Evolutionary conservation across 495 filamentous ascomycete species (phyloP).

Genomic region (Hypomontagnella monticulosa): DNA sequence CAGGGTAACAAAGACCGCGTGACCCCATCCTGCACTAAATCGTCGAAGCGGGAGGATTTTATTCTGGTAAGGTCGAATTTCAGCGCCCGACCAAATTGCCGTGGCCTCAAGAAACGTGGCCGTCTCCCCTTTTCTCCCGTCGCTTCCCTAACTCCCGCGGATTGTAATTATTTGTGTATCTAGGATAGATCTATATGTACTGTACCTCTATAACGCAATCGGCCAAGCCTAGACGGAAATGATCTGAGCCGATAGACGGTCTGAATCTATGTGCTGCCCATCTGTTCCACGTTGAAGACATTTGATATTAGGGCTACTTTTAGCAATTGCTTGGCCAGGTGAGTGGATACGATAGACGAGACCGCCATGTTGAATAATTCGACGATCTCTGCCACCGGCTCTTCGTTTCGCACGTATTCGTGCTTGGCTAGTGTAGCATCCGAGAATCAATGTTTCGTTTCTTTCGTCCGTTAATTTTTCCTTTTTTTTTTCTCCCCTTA

Average conservation of each 20-base stretch:
- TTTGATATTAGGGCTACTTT: slow-evolving; percentile 19
- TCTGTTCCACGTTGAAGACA: slow-evolving; percentile 7
- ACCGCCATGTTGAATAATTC: background rate
- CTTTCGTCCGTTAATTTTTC: background rate
- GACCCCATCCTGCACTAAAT: slow-evolving; percentile 29
- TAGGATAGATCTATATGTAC: background rate
- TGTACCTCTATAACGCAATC: slow-evolving; percentile 3
- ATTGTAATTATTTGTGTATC: slow-evolving; percentile 3
- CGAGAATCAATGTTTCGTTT: slow-evolving; percentile 20
- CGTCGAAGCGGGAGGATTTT: background rate
- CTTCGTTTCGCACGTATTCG: slow-evolving; percentile 12
- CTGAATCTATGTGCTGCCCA: slow-evolving; percentile 24
- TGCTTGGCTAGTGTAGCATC: slow-evolving; percentile 12
- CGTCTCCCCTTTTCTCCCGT: slow-evolving; percentile 7
- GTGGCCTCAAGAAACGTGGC: slow-evolving; percentile 16
- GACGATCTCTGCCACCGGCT: slow-evolving; percentile 31
- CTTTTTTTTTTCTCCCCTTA: background rate
- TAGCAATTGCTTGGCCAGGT: slow-evolving; percentile 7
- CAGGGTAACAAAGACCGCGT: slow-evolving; percentile 14
- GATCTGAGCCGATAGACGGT: slow-evolving; percentile 20
- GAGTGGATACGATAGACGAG: slow-evolving; percentile 6
- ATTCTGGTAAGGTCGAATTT: slow-evolving; percentile 11
- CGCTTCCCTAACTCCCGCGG: background rate
- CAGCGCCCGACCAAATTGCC: slow-evolving; percentile 3
- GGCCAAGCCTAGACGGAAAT: slow-evolving; percentile 19